Evolutionary conservation across 2,329 filamentous ascomycete species (phyloP), one percentile per base, ranked within the genome.

Genomic region (Aspergillus sp.): DNA sequence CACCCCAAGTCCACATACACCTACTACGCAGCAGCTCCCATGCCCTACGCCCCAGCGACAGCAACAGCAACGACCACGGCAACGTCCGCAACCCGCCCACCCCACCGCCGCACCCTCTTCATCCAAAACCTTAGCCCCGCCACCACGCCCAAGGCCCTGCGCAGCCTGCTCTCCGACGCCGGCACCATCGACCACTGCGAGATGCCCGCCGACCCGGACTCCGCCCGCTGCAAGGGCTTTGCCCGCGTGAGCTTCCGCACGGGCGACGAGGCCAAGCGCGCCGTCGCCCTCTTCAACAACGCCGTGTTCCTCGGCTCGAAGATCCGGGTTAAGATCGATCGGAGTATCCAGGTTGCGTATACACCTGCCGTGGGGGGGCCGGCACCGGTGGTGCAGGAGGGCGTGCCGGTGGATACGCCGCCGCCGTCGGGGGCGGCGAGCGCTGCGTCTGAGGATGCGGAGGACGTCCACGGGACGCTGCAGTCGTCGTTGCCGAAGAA

Each of bases 221-320:
- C 60, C 10, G 52, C 56, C 10, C 53, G 58, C 19, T 60, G 58
- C 14, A 60, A 59, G 50, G 55, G 59, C 14, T 64, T 64, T 38
- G 63, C 65, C 2, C 67, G 61, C 7, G 64, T 67, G 4, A 68
- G 65, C 2, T 68, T 73, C 54, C 62, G 55, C 35, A 65, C 55
- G 9, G 54, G 60, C 11, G 71, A 73, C 1, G 69, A 73, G 32
- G 72, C 72, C 4, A 66, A 66, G 48, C 61, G 62, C n/a, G 68
- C 67, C 11, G 61, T 70, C 17, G 52, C 54, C 1, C 59, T 65
- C 45, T 67, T 69, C 48, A 68, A 74, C 53, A 70, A 69, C 30
- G 53, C 64, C 14, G 53, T 55, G 4, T 69, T 74, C 47, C 64
- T 65, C 51, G 69, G 67, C 1, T 59, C 61, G 1, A 65, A 57